These are phyloP conservation scores for Candida railenensis DNA, from an alignment of 805 yeast species.

Conservation along the genomic window DNA sequence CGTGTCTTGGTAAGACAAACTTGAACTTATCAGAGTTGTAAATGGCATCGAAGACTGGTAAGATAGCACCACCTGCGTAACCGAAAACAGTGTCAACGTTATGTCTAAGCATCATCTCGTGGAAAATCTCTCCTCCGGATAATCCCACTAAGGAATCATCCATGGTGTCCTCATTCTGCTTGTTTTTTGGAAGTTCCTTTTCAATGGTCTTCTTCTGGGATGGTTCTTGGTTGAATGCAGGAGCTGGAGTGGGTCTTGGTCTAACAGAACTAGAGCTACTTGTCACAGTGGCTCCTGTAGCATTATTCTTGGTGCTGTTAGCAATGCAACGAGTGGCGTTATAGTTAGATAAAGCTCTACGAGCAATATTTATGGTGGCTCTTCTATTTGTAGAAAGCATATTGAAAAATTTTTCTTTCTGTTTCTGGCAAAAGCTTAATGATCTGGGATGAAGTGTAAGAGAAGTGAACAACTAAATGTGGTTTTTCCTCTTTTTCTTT, in stretches of 20 bases:
- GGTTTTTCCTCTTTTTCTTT: no score
- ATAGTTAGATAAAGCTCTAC: slow-evolving; percentile 3
- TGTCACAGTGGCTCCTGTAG: slow-evolving; percentile 28
- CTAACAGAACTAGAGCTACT: slow-evolving; percentile 10
- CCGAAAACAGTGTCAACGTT: slow-evolving; percentile 95
- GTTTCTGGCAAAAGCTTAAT: background rate
- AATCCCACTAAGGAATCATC: slow-evolving; percentile 91
- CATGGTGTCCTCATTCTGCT: slow-evolving; percentile 35
- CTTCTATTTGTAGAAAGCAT: slow-evolving; percentile 4
- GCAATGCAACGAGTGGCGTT: slow-evolving; percentile 23
- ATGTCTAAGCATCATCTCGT: slow-evolving; percentile 97
- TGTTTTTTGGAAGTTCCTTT: slow-evolving; percentile 10
- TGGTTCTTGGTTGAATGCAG: slow-evolving; percentile 44
- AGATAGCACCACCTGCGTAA: slow-evolving; percentile 98
- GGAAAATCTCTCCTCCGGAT: slow-evolving; percentile 98
- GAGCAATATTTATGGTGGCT: slow-evolving; percentile 12
- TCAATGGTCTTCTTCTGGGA: slow-evolving; percentile 14
- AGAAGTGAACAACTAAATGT: background rate
- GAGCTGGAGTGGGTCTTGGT: slow-evolving; percentile 47
- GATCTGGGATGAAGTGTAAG: background rate
- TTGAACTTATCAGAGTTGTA: slow-evolving; percentile 85
- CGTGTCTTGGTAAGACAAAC: slow-evolving; percentile 93
- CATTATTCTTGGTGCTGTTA: slow-evolving; percentile 28
- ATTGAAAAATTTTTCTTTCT: background rate
- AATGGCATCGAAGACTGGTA: slow-evolving; percentile 97